Conservation (phyloP, 139 green algal genomes). For the Closterium sp. region DNA sequence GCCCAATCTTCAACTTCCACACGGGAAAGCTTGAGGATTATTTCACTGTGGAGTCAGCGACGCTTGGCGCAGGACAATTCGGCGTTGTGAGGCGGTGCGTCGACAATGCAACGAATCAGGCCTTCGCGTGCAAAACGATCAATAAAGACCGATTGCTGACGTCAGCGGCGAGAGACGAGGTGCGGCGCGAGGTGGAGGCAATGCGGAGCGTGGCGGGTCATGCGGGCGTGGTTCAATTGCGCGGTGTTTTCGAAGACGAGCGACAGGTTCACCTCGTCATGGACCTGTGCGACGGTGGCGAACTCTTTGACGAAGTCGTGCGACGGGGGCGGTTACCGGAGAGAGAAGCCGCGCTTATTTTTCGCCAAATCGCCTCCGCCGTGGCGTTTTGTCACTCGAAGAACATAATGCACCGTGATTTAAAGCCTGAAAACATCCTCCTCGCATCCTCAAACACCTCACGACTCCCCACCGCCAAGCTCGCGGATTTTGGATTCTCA, state of each 20-base stretch:
- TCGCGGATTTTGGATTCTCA: not conserved
- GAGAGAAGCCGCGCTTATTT: not conserved
- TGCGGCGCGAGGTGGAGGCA: not conserved
- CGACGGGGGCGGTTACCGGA: not conserved
- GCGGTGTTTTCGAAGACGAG: not conserved
- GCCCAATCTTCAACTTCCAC: not conserved
- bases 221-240: not conserved
- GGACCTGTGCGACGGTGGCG: not conserved
- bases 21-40: not conserved
- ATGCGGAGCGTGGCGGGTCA: not conserved
- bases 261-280: not conserved
- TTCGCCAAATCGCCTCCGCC: not conserved
- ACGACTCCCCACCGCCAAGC: not conserved
- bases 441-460: not conserved
- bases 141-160: not conserved
- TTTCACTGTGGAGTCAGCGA: not conserved
- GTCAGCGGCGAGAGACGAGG: not conserved
- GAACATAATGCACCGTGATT: not conserved
- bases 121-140: not conserved
- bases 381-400: not conserved
- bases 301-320: not conserved
- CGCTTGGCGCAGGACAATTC: not conserved
- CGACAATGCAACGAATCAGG: not conserved
- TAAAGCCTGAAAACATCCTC: not conserved
- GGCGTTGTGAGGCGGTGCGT: not conserved